phyloP scores from a whole-genome alignment of 371 early-diverging fungal species.

The Apophysomyces variabilis region DNA sequence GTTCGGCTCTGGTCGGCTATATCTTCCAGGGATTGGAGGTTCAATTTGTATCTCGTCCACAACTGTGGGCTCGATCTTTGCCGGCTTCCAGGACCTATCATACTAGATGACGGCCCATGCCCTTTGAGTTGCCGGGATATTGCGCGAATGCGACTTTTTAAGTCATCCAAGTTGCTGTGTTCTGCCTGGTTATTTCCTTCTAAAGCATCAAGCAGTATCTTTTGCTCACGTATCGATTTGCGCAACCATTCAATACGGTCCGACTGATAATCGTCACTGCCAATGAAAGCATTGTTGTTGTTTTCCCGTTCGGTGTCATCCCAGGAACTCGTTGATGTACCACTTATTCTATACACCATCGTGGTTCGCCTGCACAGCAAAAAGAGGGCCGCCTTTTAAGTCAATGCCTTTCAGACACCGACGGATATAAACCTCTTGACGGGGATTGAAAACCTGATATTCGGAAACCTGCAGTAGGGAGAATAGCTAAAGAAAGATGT shows the following conservation, averaged over 20 bases:
- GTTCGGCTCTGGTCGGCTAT: slow-evolving; percentile 33
- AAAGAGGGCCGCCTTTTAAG: not conserved
- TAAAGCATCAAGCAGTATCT: slow-evolving; percentile 22
- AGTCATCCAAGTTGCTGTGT: slow-evolving; percentile 18
- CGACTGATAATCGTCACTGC: not conserved
- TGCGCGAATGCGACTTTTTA: slow-evolving; percentile 33
- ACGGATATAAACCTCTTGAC: no score
- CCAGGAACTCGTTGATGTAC: slow-evolving; percentile 6
- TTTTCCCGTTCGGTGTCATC: not conserved
- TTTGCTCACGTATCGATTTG: slow-evolving; percentile 32
- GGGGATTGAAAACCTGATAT: no score
- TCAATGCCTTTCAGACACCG: no score
- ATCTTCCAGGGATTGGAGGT: slow-evolving; percentile 39
- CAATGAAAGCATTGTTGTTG: not conserved
- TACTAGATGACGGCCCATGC: slow-evolving; percentile 12
- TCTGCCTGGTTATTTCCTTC: slow-evolving; percentile 6
- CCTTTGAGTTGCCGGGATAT: slow-evolving; percentile 27
- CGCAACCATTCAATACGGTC: slow-evolving; percentile 16
- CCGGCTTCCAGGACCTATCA: slow-evolving; percentile 11
- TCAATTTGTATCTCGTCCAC: slow-evolving; percentile 38
- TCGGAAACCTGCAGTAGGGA: no score
- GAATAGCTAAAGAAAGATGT: no score
- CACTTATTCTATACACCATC: slow-evolving; percentile 6
- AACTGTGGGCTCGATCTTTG: slow-evolving; percentile 20
- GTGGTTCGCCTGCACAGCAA: not conserved